phyloP scores from a whole-genome alignment of 768 basidiomycete genomes.

The Mycena alexandri region DNA sequence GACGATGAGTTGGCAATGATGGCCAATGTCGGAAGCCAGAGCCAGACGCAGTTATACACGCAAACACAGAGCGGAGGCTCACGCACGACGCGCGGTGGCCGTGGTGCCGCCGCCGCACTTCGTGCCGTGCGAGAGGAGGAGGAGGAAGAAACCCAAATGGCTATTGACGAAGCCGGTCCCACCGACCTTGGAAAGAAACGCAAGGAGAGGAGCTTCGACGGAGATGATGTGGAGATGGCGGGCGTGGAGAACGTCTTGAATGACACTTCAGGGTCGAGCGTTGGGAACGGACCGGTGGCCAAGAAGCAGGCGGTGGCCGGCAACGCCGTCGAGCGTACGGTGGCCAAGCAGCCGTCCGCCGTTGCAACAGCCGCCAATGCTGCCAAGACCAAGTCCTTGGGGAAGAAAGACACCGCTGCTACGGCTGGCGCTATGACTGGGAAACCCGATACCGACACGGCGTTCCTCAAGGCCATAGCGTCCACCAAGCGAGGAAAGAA shows the following conservation, averaged over 20 bases:
- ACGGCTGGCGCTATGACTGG: slow-evolving; percentile 54
- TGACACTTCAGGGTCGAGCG: slow-evolving; percentile 22
- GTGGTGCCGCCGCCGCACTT: slow-evolving; percentile 34
- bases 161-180: slow-evolving; percentile 16
- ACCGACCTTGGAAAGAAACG: slow-evolving; percentile 52
- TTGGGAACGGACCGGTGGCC: slow-evolving; percentile 39
- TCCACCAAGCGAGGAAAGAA: slow-evolving; percentile 79
- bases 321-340: slow-evolving; percentile 47
- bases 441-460: slow-evolving; percentile 74
- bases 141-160: slow-evolving; percentile 59
- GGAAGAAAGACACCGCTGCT: slow-evolving; percentile 28
- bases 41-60: slow-evolving; percentile 45
- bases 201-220: slow-evolving; percentile 51
- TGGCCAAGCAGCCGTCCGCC: slow-evolving; percentile 23
- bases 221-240: slow-evolving; percentile 56
- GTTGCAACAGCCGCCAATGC: slow-evolving; percentile 22
- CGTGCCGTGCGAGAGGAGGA: slow-evolving; percentile 64
- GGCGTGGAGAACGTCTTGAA: slow-evolving; percentile 41
- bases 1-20: slow-evolving; percentile 31
- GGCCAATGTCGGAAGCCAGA: slow-evolving; percentile 45
- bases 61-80: slow-evolving; percentile 39
- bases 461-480: slow-evolving; percentile 80
- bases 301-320: slow-evolving; percentile 62
- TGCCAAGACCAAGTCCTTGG: slow-evolving; percentile 17
- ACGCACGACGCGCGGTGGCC: slow-evolving; percentile 31